Evolutionary conservation across 768 basidiomycete species (phyloP).

Genomic region (Lactifluus subvellereus): DNA sequence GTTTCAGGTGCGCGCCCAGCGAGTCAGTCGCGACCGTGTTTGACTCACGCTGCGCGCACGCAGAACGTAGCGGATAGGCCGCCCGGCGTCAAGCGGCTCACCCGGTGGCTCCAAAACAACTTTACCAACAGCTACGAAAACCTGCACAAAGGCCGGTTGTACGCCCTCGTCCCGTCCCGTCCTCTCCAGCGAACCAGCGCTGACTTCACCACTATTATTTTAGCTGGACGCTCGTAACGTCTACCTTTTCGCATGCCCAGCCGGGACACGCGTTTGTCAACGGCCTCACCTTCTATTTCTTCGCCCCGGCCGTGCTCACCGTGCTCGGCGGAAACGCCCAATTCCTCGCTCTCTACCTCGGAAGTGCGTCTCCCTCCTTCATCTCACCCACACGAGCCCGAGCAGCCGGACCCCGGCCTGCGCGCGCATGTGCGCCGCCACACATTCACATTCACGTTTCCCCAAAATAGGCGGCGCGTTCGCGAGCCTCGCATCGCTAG

Average conservation of each 20-base stretch:
- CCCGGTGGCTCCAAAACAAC: constrained; percentile 51
- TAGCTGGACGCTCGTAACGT: constrained; percentile 73
- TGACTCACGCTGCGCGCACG: neutral
- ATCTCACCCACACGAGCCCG: neutral
- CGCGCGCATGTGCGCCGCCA: neutral
- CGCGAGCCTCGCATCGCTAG: constrained; percentile 44
- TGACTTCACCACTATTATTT: neutral
- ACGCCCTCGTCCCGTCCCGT: constrained; percentile 27
- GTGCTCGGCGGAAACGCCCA: constrained; percentile 53
- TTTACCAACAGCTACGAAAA: constrained; percentile 61
- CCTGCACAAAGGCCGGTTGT: constrained; percentile 60
- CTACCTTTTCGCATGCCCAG: constrained; percentile 64
- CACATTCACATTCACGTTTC: neutral
- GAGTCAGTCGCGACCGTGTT: neutral
- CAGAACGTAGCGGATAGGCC: constrained; percentile 18
- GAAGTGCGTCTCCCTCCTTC: constrained; percentile 40
- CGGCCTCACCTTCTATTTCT: constrained; percentile 71
- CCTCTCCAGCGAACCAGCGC: neutral
- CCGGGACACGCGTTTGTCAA: constrained; percentile 66
- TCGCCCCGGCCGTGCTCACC: constrained; percentile 57
- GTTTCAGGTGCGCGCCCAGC: constrained; percentile 22
- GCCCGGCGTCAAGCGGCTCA: constrained; percentile 34
- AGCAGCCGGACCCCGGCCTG: no score
- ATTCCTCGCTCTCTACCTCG: constrained; percentile 69
- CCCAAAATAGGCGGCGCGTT: constrained; percentile 48